Base-by-base conservation (phyloP, 2,329 filamentous ascomycete genomes). In the Colletotrichum sp. region DNA sequence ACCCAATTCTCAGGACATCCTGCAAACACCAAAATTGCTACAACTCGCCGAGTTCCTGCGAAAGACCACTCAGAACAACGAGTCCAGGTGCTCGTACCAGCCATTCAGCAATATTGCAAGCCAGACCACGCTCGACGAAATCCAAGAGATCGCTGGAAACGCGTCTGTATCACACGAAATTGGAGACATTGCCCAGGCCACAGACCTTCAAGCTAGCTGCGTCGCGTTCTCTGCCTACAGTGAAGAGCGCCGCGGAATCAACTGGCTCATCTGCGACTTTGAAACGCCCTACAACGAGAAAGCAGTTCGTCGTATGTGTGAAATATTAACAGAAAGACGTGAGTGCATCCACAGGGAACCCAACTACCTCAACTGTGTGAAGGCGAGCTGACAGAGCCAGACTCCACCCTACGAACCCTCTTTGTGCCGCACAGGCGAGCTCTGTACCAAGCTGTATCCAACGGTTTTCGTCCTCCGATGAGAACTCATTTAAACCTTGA, bases 371-470 rank as follows among this genome's bases (percentile, higher is more conserved):
- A 16, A n/a, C 43, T 33, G 2, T 27, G 3, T 13, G 18, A 1
- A 31, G 1, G 1, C 3, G 2, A 31, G 15, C 67, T 64, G 2
- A 69, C 4, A 4, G 15, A 43, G 16, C 8, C 59, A 69, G 67
- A 64, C 59, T 31, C 43, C 0, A 87, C 89, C 27, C 82, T 92
- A 9, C 87, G 89, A 29, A 90, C 90, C 0, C 85, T 86, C 0
- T 91, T 91, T 65, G 82, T 87, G 4, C 80, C 84, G 0, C 83
- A 88, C 67, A 82, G 84, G 13, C 83, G 87, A 16, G 82, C 81
- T 4, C 80, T 89, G 0, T 89, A 86, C 74, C 88, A 90, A 78
- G 86, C 87, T 0, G 83, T 86, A 33, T 78, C 88, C 43, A 84
- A 84, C 59, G 82, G 82, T 3, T 85, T 83, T 76, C 61, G 34